Evolutionary conservation across 371 early-diverging fungal genomes (phyloP).

Genomic region (Circinella minor): DNA sequence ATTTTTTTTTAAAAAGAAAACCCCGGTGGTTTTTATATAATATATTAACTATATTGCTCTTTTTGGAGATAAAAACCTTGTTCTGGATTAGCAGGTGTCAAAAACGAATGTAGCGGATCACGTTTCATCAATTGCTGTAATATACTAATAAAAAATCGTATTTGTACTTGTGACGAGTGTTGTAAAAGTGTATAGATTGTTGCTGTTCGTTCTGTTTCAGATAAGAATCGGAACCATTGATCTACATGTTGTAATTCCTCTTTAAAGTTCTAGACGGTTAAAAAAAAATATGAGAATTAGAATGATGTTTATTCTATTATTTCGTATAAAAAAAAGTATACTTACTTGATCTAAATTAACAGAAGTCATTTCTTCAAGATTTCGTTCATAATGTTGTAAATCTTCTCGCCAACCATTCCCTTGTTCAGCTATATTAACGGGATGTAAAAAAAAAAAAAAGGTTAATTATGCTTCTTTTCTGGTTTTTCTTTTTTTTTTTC

Average conservation of each 20-base stretch:
- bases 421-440: slow-evolving; percentile 54
- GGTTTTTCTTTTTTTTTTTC: too few species aligned
- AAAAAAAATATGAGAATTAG: neutral
- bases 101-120: slow-evolving; percentile 58
- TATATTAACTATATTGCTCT: neutral
- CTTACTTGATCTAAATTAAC: slow-evolving; percentile 80
- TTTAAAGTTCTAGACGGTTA: slow-evolving; percentile 65
- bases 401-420: slow-evolving; percentile 92
- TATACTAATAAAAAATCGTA: slow-evolving; percentile 91
- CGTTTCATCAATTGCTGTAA: slow-evolving; percentile 86
- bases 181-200: slow-evolving; percentile 89
- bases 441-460: neutral
- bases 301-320: neutral
- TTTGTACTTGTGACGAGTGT: slow-evolving; percentile 86
- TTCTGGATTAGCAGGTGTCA: slow-evolving; percentile 66
- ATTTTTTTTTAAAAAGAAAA: neutral
- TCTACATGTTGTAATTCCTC: slow-evolving; percentile 93
- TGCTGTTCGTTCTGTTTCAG: slow-evolving; percentile 92
- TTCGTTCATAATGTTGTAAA: slow-evolving; percentile 87
- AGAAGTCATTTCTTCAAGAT: slow-evolving; percentile 92
- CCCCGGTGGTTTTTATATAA: neutral
- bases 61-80: slow-evolving; percentile 47
- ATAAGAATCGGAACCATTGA: slow-evolving; percentile 91
- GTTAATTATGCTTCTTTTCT: neutral
- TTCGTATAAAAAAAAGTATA: slow-evolving; percentile 13